phyloP scores from a whole-genome alignment of 148 eudicot species.

The Bassia scoparia region DNA sequence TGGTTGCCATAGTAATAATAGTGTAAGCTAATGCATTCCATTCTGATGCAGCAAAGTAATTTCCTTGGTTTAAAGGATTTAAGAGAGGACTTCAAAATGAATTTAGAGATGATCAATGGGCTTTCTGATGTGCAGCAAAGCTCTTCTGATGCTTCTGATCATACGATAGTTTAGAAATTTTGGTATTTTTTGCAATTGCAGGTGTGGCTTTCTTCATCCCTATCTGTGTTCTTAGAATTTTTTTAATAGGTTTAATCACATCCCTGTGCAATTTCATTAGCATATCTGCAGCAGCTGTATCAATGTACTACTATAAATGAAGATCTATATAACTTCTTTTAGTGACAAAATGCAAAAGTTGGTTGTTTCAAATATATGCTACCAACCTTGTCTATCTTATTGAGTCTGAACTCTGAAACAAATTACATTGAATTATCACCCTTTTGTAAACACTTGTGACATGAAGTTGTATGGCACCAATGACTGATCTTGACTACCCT shows the following conservation, averaged over 20 bases:
- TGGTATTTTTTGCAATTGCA: background rate
- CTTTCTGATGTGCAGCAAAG: slow-evolving; percentile 31
- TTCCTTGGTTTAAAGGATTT: slow-evolving; percentile 44
- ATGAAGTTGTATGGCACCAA: too few relatives aligned
- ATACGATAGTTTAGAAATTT: slow-evolving; percentile 20
- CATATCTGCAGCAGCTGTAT: slow-evolving; percentile 12
- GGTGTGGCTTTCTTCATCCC: slow-evolving; percentile 14
- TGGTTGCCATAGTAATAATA: too few relatives aligned
- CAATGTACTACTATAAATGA: background rate
- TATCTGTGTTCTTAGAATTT: background rate
- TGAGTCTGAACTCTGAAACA: too few relatives aligned
- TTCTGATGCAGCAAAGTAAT: slow-evolving; percentile 50
- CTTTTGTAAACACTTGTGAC: too few relatives aligned
- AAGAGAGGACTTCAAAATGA: slow-evolving; percentile 59
- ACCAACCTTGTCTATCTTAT: too few relatives aligned
- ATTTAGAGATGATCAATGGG: slow-evolving; percentile 36
- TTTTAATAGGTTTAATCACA: background rate
- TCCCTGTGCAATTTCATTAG: slow-evolving; percentile 4
- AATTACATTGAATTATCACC: too few relatives aligned
- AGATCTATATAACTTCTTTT: slow-evolving; percentile 8
- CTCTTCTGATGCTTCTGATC: slow-evolving; percentile 29
- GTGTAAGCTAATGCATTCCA: background rate
- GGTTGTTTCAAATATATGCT: background rate
- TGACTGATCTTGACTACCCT: too few relatives aligned
- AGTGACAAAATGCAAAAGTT: background rate